Evolutionary conservation across 1,284 basidiomycete species (phyloP), one percentile per base, ranked within the genome.

Genomic region (Agroathelia rolfsii): DNA sequence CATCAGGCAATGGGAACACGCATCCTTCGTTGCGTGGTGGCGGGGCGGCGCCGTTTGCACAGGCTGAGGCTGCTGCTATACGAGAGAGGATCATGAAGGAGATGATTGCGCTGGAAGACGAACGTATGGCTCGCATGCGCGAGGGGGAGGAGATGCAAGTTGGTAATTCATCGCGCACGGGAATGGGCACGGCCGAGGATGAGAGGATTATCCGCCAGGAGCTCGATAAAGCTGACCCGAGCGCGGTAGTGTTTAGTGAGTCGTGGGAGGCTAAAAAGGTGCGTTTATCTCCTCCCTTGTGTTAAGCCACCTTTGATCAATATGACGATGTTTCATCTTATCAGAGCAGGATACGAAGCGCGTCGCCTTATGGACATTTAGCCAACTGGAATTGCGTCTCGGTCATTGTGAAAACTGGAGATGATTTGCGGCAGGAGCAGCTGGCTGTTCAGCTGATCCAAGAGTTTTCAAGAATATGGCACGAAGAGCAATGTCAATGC

Each of bases 341-440:
- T 15, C 41, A 83, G 79, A 81, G 77, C 53, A 76, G 95, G 33
- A 96, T 99, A 62, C 76, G 90, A 28, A 79, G 88, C 34, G 72
- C 74, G 21, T 94, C 89, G 13, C 95, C 95, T 1, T 99, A 97
- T 64, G 95, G 95, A 9, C 92, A 96, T 60, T 63, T 97, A 36
- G 78, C 70, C 12, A 77, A 71, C 41, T 84, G 79, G 78, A 76
- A 84, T 46, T 90, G 93, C 43, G 76, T 97, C 29, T 94, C 92
- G 6, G 89, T 97, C 30, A 99, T 99, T 42, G 90, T 99, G 52
- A 99, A 99, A 61, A 97, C 93, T 3, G 95, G 94, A 2, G 92
- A 85, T 17, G 95, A 99, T 57, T 59, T 99, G 34, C 76, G 95
- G 30, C 95, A 99, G 60, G 95, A 99, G 54, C 95, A 98, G 58